phyloP scores from a whole-genome alignment of 2,329 filamentous ascomycete genomes.

The Madurella mycetomatis region DNA sequence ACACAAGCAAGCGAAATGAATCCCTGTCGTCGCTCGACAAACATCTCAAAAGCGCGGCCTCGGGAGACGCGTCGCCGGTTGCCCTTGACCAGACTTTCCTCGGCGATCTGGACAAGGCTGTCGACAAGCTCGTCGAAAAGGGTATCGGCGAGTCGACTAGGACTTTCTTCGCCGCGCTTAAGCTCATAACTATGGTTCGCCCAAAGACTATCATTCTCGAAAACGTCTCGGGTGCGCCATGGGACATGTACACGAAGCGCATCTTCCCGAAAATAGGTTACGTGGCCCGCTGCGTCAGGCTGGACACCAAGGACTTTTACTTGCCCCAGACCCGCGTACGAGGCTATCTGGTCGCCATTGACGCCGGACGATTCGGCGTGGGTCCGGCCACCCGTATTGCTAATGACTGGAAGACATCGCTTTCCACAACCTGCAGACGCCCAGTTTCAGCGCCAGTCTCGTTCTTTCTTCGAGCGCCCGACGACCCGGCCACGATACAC shows the following conservation, averaged over 20 bases:
- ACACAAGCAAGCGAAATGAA: slow-evolving; percentile 36
- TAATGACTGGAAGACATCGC: slow-evolving; percentile 39
- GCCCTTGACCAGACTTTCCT: slow-evolving; percentile 9
- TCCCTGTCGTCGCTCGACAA: slow-evolving; percentile 15
- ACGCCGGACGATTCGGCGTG: slow-evolving; percentile 33
- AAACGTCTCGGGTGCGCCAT: slow-evolving; percentile 62
- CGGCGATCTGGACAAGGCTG: not conserved
- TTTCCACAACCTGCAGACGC: slow-evolving; percentile 45
- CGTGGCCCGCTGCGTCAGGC: slow-evolving; percentile 39
- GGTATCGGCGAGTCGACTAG: slow-evolving; percentile 21
- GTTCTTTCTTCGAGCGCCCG: slow-evolving; percentile 54
- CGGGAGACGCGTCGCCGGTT: slow-evolving; percentile 36
- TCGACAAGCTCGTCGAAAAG: slow-evolving; percentile 1
- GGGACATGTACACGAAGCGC: slow-evolving; percentile 44
- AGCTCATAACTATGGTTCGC: slow-evolving; percentile 35
- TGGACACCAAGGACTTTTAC: slow-evolving; percentile 69
- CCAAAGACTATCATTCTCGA: slow-evolving; percentile 67
- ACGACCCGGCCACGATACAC: slow-evolving; percentile 50
- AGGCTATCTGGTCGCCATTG: slow-evolving; percentile 57
- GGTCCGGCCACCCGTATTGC: slow-evolving; percentile 27
- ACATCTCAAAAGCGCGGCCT: slow-evolving; percentile 18
- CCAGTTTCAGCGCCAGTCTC: slow-evolving; percentile 59
- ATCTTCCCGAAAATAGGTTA: slow-evolving; percentile 52
- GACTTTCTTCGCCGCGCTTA: slow-evolving; percentile 27
- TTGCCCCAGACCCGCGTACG: slow-evolving; percentile 65